Base-by-base conservation (phyloP, 352 stramenopile genomes). In the Blastocystis sp. region DNA sequence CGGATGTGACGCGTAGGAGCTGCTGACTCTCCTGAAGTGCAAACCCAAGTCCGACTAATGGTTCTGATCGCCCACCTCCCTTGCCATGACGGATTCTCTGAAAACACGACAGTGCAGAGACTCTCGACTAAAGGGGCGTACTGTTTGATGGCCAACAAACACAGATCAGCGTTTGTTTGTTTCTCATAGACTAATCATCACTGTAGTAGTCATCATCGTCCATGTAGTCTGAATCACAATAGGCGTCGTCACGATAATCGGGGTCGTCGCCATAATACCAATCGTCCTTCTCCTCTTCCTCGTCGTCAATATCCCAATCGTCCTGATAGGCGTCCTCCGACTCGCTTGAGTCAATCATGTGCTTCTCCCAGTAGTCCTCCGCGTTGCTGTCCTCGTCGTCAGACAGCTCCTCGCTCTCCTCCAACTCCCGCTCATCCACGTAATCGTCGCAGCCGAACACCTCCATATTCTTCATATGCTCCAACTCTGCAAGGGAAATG, bases 71-170 rank as follows among this genome's bases (percentile, higher is more conserved):
- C 11, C 11, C 28, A 34, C 7, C 38, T 61, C 14, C 59, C 11
- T 38, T 41, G 10, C 52, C 71, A 81, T 81, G 71, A 81, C 41
- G 71, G 17, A 40, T n/a, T 52, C 21, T n/a, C 14, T 34, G 19
- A 28, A 43, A 81, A 81, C 71, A 81, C 71, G n/a, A 14, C 11
- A 41, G 71, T 81, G 71, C 52, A 21, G 43, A 9, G n/a, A 52
- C 7, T 65, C n/a, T 43, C 45, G 71, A 81, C 65, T 4, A 17
- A 19, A 34, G 34, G 34, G 19, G 43, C 7, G 4, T 14, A 2
- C 40, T 23, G 23, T 41, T 74, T 74, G 48, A 10, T 41, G 64
- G 64, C 64, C 64, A 74, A n/a, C 14, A 74, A 41, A 74, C 34
- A 53, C 41, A 53, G 2, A 21, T 40, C 23, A 53, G 48, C 14